Percentiles rank a stretch among this genome's conserved stretches.
Conservation (phyloP, 2,329 filamentous ascomycete species). For the Colletotrichum eleusines region DNA sequence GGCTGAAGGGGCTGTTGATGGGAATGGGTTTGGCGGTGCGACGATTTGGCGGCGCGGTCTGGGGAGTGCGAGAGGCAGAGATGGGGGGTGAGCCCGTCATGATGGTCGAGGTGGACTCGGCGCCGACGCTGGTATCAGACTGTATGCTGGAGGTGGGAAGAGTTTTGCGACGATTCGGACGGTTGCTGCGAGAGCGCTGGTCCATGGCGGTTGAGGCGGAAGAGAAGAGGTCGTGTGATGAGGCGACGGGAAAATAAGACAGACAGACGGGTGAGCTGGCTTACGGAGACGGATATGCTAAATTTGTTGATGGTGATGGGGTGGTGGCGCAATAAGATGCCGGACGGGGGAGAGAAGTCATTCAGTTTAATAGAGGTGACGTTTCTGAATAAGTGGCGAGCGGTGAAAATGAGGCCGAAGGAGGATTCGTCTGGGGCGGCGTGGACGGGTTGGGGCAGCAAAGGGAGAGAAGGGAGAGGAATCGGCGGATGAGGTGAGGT, state of each 20-base stretch:
- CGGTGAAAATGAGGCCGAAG: slow-evolving; percentile 2
- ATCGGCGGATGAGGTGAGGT: slow-evolving; percentile 29
- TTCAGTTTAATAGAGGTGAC: slow-evolving; percentile 18
- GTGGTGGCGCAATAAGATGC: slow-evolving; percentile 9
- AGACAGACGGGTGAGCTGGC: slow-evolving; percentile 3
- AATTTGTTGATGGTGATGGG: slow-evolving; percentile 5
- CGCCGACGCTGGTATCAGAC: slow-evolving; percentile 35
- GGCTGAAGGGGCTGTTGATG: slow-evolving; percentile 34
- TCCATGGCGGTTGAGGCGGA: slow-evolving; percentile 19
- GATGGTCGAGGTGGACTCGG: slow-evolving; percentile 32
- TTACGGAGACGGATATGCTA: slow-evolving; percentile 6
- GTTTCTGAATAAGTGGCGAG: slow-evolving; percentile 17
- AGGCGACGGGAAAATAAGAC: background rate
- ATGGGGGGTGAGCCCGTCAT: slow-evolving; percentile 39
- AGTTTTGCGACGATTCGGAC: slow-evolving; percentile 38
- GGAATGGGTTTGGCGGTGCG: slow-evolving; percentile 29
- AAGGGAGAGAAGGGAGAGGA: background rate
- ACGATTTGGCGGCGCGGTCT: slow-evolving; percentile 41
- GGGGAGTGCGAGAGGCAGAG: slow-evolving; percentile 37
- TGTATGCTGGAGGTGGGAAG: slow-evolving; percentile 32
- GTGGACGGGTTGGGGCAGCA: background rate
- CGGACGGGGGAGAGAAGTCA: slow-evolving; percentile 13
- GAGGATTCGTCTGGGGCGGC: background rate
- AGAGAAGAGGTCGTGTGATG: background rate
- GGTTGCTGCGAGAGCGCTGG: slow-evolving; percentile 31